Evolutionary conservation across 805 yeast genomes (phyloP), one percentile per base, ranked within the genome.

Genomic region (Metschnikowia colocasiae): DNA sequence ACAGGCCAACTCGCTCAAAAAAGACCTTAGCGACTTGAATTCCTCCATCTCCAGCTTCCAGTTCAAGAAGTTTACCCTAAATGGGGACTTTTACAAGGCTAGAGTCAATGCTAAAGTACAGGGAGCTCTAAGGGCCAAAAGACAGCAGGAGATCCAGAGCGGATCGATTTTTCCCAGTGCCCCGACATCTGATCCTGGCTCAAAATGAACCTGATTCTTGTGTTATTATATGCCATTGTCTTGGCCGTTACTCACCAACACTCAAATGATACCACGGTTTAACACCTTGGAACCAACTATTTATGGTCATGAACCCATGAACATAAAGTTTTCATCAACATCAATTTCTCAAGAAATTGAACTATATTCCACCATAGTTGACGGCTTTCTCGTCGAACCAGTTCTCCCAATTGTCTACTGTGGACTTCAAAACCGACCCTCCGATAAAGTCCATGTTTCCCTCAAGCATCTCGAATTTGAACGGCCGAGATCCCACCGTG

Each of bases 351-450:
- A n/a, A n/a, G n/a, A n/a, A n/a, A n/a, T n/a, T n/a, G n/a, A n/a
- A n/a, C n/a, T n/a, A 51, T 38, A 54, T 54, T 26, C 59, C 58
- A 9, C 59, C 59, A 49, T 54, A 63, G 53, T 86, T 86, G 23
- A 83, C 85, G 12, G 83, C 84, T 55, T 79, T 75, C 61, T 84
- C 91, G 53, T 81, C 84, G 29, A 91, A 72, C 96, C 96, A 91
- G 53, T 82, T 75, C 53, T 76, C 79, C 89, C 96, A 86, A 16
- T 68, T 67, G 4, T 68, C 76, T 31, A 78, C 66, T 27, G 83
- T 77, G 13, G 69, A 67, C 54, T 80, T 80, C 59, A 73, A 66
- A 2, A 86, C 85, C 53, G 91, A 85, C 1, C 97, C 97, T 7
- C 80, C 81, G 1, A 80, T 55, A 39, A 87, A 79, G 49, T 80